Evolutionary conservation across 2,329 filamentous ascomycete genomes (phyloP).

Genomic region (Massarina eburnea): DNA sequence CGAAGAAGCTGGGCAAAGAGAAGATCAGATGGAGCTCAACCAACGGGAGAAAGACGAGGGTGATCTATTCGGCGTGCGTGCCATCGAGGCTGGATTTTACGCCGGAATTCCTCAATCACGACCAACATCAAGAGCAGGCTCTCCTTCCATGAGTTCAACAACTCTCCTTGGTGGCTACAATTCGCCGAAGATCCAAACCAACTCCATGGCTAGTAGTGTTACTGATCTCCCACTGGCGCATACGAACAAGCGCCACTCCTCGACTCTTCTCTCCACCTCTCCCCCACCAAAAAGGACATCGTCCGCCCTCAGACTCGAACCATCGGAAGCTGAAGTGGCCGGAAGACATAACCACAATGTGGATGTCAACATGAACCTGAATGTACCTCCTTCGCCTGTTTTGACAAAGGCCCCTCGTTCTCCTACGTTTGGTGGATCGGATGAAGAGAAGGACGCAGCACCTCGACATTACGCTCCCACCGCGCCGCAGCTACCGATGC

Average conservation of each 20-base stretch:
- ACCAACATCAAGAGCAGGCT: slow-evolving; percentile 36
- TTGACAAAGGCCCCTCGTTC: slow-evolving; percentile 17
- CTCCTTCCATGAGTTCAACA: slow-evolving; percentile 35
- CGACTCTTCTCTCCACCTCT: slow-evolving; percentile 17
- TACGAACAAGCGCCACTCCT: slow-evolving; percentile 21
- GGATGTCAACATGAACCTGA: slow-evolving; percentile 39
- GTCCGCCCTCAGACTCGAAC: slow-evolving; percentile 28
- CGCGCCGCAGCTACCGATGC: slow-evolving; percentile 27
- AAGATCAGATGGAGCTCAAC: slow-evolving; percentile 40
- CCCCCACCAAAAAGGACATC: slow-evolving; percentile 18
- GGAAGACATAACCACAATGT: slow-evolving; percentile 38
- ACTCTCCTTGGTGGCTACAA: slow-evolving; percentile 36
- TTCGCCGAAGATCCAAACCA: slow-evolving; percentile 33
- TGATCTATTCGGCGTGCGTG: slow-evolving; percentile 44
- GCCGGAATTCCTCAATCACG: slow-evolving; percentile 44
- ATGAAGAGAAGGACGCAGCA: slow-evolving; percentile 15
- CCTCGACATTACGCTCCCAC: slow-evolving; percentile 28
- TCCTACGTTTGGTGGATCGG: slow-evolving; percentile 31
- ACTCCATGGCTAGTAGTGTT: slow-evolving; percentile 37
- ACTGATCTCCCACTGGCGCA: slow-evolving; percentile 32
- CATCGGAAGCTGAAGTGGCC: slow-evolving; percentile 41
- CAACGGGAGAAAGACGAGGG: slow-evolving; percentile 42
- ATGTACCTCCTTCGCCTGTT: slow-evolving; percentile 36
- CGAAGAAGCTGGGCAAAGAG: slow-evolving; percentile 27
- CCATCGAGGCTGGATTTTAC: slow-evolving; percentile 46